phyloP scores from a whole-genome alignment of 345 rosid species.

The Bretschneidera sinensis region DNA sequence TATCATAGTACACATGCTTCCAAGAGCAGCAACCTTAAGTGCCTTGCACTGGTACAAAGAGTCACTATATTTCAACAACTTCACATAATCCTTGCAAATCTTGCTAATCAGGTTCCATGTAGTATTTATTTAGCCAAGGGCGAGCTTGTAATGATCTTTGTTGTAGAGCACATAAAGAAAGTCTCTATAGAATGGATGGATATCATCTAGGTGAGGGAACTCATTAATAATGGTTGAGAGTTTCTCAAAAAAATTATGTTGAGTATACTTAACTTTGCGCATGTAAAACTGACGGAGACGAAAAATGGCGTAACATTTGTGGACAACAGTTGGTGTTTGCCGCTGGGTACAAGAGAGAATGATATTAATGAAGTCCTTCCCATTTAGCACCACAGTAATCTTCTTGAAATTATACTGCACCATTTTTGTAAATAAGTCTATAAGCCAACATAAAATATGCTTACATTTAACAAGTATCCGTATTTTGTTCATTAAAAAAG shows the following conservation, averaged over 20 bases:
- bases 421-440: too few relatives aligned
- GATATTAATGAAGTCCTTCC: constrained; percentile 61
- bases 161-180: constrained; percentile 58
- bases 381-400: constrained; percentile 65
- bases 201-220: constrained; percentile 59
- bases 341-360: constrained; percentile 52
- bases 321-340: constrained; percentile 78
- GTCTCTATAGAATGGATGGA: constrained; percentile 59
- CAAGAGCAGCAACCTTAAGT: too few relatives aligned
- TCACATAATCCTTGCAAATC: constrained; percentile 53
- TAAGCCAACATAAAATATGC: too few relatives aligned
- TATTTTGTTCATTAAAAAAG: too few relatives aligned
- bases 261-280: constrained; percentile 60
- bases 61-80: too few relatives aligned
- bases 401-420: constrained; percentile 63
- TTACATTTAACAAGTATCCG: too few relatives aligned
- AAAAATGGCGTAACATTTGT: constrained; percentile 54
- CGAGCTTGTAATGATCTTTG: constrained; percentile 64
- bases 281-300: constrained; percentile 63
- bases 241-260: constrained; percentile 54
- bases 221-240: constrained; percentile 52
- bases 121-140: constrained; percentile 62
- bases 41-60: too few relatives aligned
- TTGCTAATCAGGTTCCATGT: constrained; percentile 46
- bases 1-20: too few relatives aligned